Conservation (phyloP, 176 grass and related monocot genomes). For the Panicum miliaceum region DNA sequence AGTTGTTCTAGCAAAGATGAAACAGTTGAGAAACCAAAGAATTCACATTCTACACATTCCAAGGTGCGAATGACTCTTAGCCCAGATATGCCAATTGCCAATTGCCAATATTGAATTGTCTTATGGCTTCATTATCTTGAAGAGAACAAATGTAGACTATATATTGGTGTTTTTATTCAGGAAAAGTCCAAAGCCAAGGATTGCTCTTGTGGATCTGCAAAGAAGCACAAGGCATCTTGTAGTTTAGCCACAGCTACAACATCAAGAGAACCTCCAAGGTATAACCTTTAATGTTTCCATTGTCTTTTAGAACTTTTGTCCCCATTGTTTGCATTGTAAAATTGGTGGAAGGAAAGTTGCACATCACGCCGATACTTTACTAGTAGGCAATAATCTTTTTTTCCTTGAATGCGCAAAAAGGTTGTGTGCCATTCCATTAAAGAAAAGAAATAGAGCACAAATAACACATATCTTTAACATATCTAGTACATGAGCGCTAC, state of each 20-base stretch:
- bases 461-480: neutral
- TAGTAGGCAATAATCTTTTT: neutral
- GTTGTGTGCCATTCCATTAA: neutral
- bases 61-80: neutral
- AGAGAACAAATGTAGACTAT: constrained; percentile 15
- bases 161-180: constrained; percentile 4
- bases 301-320: constrained; percentile 12
- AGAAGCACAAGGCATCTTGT: constrained; percentile 63
- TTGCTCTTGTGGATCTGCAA: constrained; percentile 64
- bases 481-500: neutral
- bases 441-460: neutral
- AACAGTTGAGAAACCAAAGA: constrained; percentile 21
- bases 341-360: neutral
- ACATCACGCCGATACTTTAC: neutral
- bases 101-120: neutral
- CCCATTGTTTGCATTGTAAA: neutral
- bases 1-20: constrained; percentile 39
- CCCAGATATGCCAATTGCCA: neutral
- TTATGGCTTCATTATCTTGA: neutral
- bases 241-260: constrained; percentile 38
- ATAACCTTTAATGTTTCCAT: constrained; percentile 8
- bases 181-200: constrained; percentile 51
- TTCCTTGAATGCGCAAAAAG: neutral
- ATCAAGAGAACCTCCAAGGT: constrained; percentile 52
- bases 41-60: constrained; percentile 35